Base-by-base conservation (phyloP, 2,329 filamentous ascomycete species). In the Stromatinia cepivora region DNA sequence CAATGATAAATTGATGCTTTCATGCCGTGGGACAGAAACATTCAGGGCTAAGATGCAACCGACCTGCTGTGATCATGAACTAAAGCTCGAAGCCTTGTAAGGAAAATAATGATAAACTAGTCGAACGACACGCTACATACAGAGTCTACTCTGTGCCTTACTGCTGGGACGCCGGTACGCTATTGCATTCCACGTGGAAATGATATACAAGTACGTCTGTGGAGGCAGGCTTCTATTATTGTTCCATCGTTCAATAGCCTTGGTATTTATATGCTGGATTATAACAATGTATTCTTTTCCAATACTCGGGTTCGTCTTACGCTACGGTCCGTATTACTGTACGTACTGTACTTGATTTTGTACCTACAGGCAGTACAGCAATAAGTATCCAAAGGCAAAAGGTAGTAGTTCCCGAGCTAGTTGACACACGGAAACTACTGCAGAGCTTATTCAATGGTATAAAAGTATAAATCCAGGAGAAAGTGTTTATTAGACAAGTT, bases 131-230 rank as follows among this genome's bases (percentile, higher is more conserved):
- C 6, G 28, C 11, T n/a, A 34, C 25, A 11, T 53, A 59, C 28
- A n/a, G 42, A 31, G 20, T 56, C 22, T 57, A 10, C 22, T n/a
- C n/a, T n/a, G 39, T 36, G 36, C 31, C 54, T 34, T 57, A 39
- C 31, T 50, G 22, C 45, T 63, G 59, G 59, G 31, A 31, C 15
- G 10, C 45, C 46, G 59, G 61, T 42, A 52, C 61, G 46, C 61
- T 36, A 62, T 62, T 36, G 45, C 15, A 36, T 62, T 50, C 59
- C 61, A 63, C 46, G 46, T 63, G 61, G 61, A 28, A 25, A 39
- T 20, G n/a, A 15, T 57, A 22, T 53, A 53, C 39, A 22, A 58
- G 42, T 22, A 34, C 31, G 25, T 46, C 13, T 3, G 11, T 36
- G 20, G 31, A 36, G 22, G 22, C 39, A 36, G 13, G 53, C 28